phyloP scores from a whole-genome alignment of 2,329 filamentous ascomycete genomes.

The Bipolaris bicolor region DNA sequence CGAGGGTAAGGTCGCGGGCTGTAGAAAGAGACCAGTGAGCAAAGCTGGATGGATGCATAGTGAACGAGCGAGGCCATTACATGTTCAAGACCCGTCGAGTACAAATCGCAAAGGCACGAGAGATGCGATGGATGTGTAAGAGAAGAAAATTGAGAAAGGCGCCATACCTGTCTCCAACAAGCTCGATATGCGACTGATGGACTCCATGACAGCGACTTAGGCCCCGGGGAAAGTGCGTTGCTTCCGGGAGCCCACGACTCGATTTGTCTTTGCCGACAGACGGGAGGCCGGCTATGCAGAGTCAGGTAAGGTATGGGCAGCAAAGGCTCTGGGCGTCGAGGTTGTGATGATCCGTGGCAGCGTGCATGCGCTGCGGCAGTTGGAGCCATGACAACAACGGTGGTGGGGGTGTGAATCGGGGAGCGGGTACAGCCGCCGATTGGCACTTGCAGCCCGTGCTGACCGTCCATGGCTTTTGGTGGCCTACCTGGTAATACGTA shows the following conservation, averaged over 20 bases:
- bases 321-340: slow-evolving; percentile 22
- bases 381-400: slow-evolving; percentile 13
- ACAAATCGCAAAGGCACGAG: slow-evolving; percentile 7
- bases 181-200: slow-evolving; percentile 89
- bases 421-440: slow-evolving; percentile 17
- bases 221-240: slow-evolving; percentile 20
- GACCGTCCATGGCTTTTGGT: background rate
- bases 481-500: slow-evolving; percentile 1
- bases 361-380: slow-evolving; percentile 23
- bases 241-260: slow-evolving; percentile 22
- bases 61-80: slow-evolving; percentile 8
- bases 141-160: slow-evolving; percentile 14
- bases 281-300: slow-evolving; percentile 35
- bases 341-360: slow-evolving; percentile 33
- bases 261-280: slow-evolving; percentile 19
- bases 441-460: slow-evolving; percentile 4
- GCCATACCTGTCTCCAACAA: slow-evolving; percentile 87
- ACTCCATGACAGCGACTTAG: slow-evolving; percentile 73
- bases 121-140: background rate
- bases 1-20: slow-evolving; percentile 97
- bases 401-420: slow-evolving; percentile 13
- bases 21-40: slow-evolving; percentile 50
- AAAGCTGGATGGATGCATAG: slow-evolving; percentile 48
- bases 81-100: slow-evolving; percentile 10
- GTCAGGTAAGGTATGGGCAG: slow-evolving; percentile 23